Evolutionary conservation across 345 rosid genomes (phyloP), one percentile per base, ranked within the genome.

Genomic region (Pseudoturritis turrita): DNA sequence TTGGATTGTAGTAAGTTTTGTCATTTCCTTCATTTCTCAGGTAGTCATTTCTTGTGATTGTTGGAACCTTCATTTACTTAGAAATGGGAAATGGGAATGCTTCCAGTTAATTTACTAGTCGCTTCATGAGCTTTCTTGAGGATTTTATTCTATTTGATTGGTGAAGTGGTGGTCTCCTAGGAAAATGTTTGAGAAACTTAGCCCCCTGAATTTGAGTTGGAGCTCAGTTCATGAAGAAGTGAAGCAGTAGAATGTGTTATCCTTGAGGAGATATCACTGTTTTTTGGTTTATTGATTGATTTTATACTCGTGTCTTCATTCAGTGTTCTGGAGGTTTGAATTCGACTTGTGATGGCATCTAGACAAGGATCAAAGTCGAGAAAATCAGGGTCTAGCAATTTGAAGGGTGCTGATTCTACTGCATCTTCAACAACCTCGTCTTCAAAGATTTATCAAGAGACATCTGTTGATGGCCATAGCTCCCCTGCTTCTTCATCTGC

Each of bases 401-500:
- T 81, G 10, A 91, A 82, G 68, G 86, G 80, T 69, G 90, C 83
- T 54, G 86, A 91, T 78, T 91, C 99, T 10, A 84, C 84, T 44
- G 82, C 98, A 28, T 86, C 99, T 61, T 86, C 99, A 10, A 96
- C 97, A 37, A 88, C 98, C 14, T 88, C 99, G 3, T 89, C 99
- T 58, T 88, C 98, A 2, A 96, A 90, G 79, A 88, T 80, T 68
- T 72, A 71, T 55, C 78, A 75, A n/a, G 99, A 90, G 72, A 86
- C 94, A 7, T 95, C 98, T 57, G 12, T 84, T 3, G 98, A 96
- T 70, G 88, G 91, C 15, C 97, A 84, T 81, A 92, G 96, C 83
- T 96, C 99, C 23, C 99, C 99, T 5, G 96, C 95, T 1, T 91
- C 98, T 14, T 89, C 98, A 12, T 95, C 99, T 10, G 92, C 96